A percentile compares a stretch with the other conserved stretches of the same genome.
These are phyloP conservation scores for Bipolaris cookei DNA, from an alignment of 2,329 filamentous ascomycete species.

Conservation along the genomic window DNA sequence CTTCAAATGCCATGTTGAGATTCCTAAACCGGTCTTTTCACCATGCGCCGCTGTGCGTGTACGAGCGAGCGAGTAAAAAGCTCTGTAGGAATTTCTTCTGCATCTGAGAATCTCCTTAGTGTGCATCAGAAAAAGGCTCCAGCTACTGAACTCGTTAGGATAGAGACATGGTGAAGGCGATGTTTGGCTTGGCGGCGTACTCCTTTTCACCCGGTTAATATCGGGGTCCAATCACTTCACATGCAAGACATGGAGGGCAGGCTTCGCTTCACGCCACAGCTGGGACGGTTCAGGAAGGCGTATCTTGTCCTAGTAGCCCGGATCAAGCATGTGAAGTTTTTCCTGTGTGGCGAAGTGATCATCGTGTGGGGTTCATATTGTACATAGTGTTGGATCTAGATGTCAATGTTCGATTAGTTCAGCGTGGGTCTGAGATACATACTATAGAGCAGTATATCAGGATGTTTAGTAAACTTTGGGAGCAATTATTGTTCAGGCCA, in stretches of 20 bases:
- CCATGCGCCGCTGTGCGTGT: background rate
- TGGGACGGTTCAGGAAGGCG: background rate
- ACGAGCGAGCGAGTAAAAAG: slow-evolving; percentile 1
- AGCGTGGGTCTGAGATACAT: too few species aligned
- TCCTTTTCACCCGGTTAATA: slow-evolving; percentile 18
- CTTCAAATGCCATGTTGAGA: slow-evolving; percentile 5
- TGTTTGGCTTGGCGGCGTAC: background rate
- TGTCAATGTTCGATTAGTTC: too few species aligned
- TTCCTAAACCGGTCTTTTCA: background rate
- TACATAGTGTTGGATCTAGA: too few species aligned
- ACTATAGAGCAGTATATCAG: too few species aligned
- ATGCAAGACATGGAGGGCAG: background rate
- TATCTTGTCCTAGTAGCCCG: background rate
- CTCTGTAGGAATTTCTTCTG: background rate
- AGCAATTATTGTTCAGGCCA: too few species aligned
- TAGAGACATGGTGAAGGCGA: background rate
- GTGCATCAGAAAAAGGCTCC: background rate
- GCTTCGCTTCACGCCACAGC: background rate
- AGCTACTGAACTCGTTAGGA: slow-evolving; percentile 10
- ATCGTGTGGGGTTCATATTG: too few species aligned
- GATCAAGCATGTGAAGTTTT: too few species aligned
- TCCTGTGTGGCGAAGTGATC: too few species aligned
- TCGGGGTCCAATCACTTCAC: background rate
- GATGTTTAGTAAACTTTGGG: too few species aligned
- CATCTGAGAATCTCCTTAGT: background rate